Percentiles rank a stretch among this genome's conserved stretches.
These are phyloP conservation scores for Linaria vulgaris DNA, from an alignment of 257 asterid species.

Conservation along the genomic window DNA sequence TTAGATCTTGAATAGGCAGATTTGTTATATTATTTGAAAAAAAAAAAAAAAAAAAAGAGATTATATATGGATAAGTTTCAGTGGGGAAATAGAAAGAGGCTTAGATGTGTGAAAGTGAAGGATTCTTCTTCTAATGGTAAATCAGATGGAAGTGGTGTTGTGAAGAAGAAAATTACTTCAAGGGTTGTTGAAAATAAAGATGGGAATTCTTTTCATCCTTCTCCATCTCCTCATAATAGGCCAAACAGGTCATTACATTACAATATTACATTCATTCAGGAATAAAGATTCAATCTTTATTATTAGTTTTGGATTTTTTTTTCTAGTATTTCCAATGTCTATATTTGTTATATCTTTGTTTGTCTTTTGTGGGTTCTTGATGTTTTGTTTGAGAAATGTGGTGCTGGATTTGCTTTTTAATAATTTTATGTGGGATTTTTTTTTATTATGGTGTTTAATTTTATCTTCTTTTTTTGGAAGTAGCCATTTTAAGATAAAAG, in stretches of 20 bases:
- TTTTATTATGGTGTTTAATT: not conserved
- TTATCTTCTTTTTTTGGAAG: too few relatives aligned
- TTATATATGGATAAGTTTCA: conserved; percentile 66
- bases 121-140: conserved; percentile 51
- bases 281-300: conserved; percentile 21
- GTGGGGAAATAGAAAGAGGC: conserved; percentile 88
- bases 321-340: conserved; percentile 17
- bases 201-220: conserved; percentile 43
- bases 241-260: conserved; percentile 48
- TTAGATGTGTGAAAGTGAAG: conserved; percentile 64
- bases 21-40: conserved; percentile 13
- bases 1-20: conserved; percentile 40
- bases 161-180: conserved; percentile 71
- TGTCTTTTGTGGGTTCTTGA: not conserved
- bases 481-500: not conserved
- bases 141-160: conserved; percentile 37
- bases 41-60: not conserved
- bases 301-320: not conserved
- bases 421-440: not conserved
- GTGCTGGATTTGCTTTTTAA: conserved; percentile 25
- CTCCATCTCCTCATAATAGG: conserved; percentile 70
- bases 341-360: not conserved
- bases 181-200: conserved; percentile 58
- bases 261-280: not conserved
- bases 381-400: conserved; percentile 5